Base-by-base conservation (phyloP, 352 stramenopile species). In the Discostella stelligera region DNA sequence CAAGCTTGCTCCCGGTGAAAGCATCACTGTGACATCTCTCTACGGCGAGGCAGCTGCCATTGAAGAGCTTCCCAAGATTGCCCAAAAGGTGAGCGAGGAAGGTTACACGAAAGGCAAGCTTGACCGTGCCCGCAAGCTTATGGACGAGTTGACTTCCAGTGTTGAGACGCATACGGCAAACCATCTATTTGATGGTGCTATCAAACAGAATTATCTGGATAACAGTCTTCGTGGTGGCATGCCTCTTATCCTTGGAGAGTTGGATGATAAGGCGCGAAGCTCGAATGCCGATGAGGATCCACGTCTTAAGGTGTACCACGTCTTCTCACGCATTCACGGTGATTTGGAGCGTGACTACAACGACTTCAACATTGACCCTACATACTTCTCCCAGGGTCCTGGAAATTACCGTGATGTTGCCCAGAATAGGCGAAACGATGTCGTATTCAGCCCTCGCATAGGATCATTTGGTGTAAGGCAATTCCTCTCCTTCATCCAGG, bases 321-420 rank as follows among this genome's bases (percentile, higher is more conserved):
- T 91, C 10, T 96, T 94, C 76, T 91, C 78, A 0, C 68, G 91
- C 37, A 94, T 93, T 49, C 90, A 94, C 75, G 91, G 91, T 44
- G 91, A 95, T 77, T 76, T 95, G 58, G 91, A 95, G 76, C 78
- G 90, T 30, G 53, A 85, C 41, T 95, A 94, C 66, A 95, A 95
- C 73, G 84, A 89, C 61, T 95, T 94, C 62, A 59, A 82, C 0
- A 91, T 95, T 52, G 83, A 91, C 37, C 71, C 84, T 39, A 93
- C 87, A 3, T 95, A 89, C 63, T 95, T 73, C 66, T 65, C 14
- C 3, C 53, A 92, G 70, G 86, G 88, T n/a, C 87, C 88, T 7
- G 89, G 87, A 11, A 94, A 94, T 66, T 95, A 93, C 78, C 69
- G 90, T 52, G 92, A 95, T 68, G 80, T 95, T 4, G 88, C 84